These are phyloP conservation scores for Calonectria pseudoturangicola DNA, from an alignment of 2,329 filamentous ascomycete genomes.

Conservation along the genomic window DNA sequence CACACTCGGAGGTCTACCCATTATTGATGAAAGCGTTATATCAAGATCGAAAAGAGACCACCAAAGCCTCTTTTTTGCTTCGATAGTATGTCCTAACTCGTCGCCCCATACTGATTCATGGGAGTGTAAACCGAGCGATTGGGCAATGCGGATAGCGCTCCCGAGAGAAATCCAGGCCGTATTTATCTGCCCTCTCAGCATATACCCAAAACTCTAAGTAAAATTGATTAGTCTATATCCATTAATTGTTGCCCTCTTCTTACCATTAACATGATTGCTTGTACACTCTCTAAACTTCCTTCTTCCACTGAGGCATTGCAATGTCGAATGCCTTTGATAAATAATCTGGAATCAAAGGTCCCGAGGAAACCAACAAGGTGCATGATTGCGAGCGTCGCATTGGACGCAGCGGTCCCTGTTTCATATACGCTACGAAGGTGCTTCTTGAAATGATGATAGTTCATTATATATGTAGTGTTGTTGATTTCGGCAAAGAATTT, in stretches of 20 bases:
- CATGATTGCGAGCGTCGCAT: slow-evolving; percentile 12
- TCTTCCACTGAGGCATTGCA: slow-evolving; percentile 7
- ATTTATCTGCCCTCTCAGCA: background rate
- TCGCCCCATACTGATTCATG: background rate
- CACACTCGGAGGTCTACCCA: background rate
- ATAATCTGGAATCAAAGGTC: background rate
- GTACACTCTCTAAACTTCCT: slow-evolving; percentile 18
- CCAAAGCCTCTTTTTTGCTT: slow-evolving; percentile 1
- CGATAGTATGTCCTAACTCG: background rate
- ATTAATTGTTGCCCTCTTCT: background rate
- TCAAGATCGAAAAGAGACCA: slow-evolving; percentile 18
- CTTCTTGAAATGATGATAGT: background rate
- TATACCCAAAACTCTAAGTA: background rate
- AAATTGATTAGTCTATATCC: background rate
- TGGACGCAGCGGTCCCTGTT: background rate
- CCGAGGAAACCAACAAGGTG: background rate
- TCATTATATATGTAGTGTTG: slow-evolving; percentile 3
- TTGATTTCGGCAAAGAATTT: slow-evolving; percentile 17
- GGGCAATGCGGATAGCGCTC: background rate
- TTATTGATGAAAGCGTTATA: slow-evolving; percentile 19
- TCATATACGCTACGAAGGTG: background rate
- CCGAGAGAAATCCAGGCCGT: slow-evolving; percentile 12
- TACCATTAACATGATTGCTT: slow-evolving; percentile 20
- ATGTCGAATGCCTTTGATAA: background rate
- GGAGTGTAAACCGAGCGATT: slow-evolving; percentile 2